Evolutionary conservation across 345 rosid genomes (phyloP).

Genomic region (Anastatica hierochuntica): DNA sequence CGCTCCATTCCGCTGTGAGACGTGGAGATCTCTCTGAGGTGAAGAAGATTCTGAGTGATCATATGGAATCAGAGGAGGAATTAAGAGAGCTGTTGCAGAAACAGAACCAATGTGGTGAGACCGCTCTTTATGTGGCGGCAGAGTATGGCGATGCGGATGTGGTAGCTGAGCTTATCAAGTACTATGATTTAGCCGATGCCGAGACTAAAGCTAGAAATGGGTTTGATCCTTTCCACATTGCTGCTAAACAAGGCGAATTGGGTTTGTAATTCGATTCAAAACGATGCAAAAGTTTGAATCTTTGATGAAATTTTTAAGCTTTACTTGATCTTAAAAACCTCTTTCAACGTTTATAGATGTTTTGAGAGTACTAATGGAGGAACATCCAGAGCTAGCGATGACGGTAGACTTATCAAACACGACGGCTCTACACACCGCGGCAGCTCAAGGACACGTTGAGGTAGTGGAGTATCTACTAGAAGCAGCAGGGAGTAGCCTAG

Average conservation of each 20-base stretch:
- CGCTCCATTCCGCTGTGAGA: constrained; percentile 55
- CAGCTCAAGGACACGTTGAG: constrained; percentile 76
- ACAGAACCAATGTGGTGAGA: constrained; percentile 76
- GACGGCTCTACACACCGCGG: constrained; percentile 83
- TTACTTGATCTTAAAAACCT: neutral
- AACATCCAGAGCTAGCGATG: constrained; percentile 77
- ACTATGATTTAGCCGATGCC: constrained; percentile 60
- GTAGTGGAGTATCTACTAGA: constrained; percentile 56
- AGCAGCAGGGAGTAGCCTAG: constrained; percentile 60
- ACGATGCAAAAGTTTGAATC: neutral
- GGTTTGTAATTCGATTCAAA: constrained; percentile 28
- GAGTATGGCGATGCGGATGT: constrained; percentile 60
- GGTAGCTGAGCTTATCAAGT: constrained; percentile 57
- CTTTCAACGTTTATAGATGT: constrained; percentile 34
- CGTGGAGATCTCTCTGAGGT: constrained; percentile 40
- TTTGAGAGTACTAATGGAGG: constrained; percentile 54
- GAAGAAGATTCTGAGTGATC: constrained; percentile 30
- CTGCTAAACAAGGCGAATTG: constrained; percentile 78
- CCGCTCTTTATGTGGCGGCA: constrained; percentile 70
- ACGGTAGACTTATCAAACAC: constrained; percentile 86
- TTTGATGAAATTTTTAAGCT: neutral
- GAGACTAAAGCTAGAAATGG: constrained; percentile 82
- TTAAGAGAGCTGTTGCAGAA: constrained; percentile 40
- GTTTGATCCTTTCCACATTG: constrained; percentile 75
- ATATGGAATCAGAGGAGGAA: constrained; percentile 30